Evolutionary conservation across 1,284 basidiomycete genomes (phyloP), one percentile per base, ranked within the genome.

Genomic region (Cryptococcus deneoformans): DNA sequence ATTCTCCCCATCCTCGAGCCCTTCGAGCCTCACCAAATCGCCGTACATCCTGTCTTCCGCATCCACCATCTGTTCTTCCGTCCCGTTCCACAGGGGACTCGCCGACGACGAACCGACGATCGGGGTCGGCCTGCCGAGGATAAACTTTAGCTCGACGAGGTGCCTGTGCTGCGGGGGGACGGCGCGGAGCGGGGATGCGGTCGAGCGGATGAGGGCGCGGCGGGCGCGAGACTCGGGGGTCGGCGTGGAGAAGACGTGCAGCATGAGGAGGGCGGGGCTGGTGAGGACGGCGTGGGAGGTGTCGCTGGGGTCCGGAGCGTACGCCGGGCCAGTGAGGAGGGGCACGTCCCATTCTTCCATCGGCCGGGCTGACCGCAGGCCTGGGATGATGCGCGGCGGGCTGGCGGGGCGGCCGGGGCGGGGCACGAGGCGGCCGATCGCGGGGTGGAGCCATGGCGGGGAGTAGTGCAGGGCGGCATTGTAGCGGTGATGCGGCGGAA

Each of bases 1-100:
- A n/a, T n/a, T 95, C 77, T 96, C 93, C 10, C 57, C 56, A 9
- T 45, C 37, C 6, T 57, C 9, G 36, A 61, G 51, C 6, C 43
- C 57, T 12, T 59, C 46, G 44, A 67, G 46, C 20, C 63, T 50
- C 5, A 67, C 46, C 16, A 67, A 42, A 54, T 67, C 65, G 3
- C 56, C 57, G 54, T 51, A 64, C 44, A 24, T 36, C 20, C 52
- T 52, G 34, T 49, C 29, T 24, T 64, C 60, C 34, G 39, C 39
- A 8, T 53, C 37, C 3, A 67, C 58, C 54, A 53, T 59, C 45
- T 16, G 39, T 45, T 61, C 60, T 38, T 62, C 60, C 16, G 56
- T 53, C 4, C 2, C 16, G 14, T 51, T 43, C 8, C 35, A 46
- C 9, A 20, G 16, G 20, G 50, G 35, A 6, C 58, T 29, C 2